These are phyloP conservation scores for Lagenidium giganteum DNA, from an alignment of 352 stramenopile genomes.

Conservation along the genomic window DNA sequence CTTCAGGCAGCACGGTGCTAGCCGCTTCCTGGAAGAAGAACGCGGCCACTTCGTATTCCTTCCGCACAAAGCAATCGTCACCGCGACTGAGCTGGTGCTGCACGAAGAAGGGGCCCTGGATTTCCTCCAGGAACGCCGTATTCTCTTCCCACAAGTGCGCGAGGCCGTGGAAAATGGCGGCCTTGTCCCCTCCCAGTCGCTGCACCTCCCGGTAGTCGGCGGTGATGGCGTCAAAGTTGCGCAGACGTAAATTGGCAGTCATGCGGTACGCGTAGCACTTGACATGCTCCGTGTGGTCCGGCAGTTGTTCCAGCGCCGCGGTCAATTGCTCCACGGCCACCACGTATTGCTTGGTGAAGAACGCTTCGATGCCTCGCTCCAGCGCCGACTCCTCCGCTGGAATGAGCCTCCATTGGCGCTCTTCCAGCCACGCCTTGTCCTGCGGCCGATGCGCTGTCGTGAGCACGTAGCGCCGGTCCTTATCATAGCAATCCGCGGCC, in stretches of 20 bases:
- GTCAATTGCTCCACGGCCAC: conserved; percentile 47
- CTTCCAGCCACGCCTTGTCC: conserved; percentile 22
- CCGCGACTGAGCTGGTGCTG: conserved; percentile 48
- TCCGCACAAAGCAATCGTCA: conserved; percentile 52
- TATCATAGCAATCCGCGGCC: conserved; percentile 41
- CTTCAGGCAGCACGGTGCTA: conserved; percentile 7
- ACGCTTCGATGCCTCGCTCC: conserved; percentile 63
- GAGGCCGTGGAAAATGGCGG: conserved; percentile 68
- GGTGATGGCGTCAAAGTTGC: conserved; percentile 41
- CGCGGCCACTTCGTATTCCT: conserved; percentile 50
- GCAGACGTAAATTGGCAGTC: conserved; percentile 58
- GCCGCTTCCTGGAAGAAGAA: conserved; percentile 45
- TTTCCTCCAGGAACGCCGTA: conserved; percentile 37
- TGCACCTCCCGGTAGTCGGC: conserved; percentile 51
- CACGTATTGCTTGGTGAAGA: conserved; percentile 58
- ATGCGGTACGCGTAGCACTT: conserved; percentile 76
- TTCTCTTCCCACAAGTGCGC: conserved; percentile 67
- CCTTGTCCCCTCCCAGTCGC: conserved; percentile 56
- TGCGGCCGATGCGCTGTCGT: conserved; percentile 22
- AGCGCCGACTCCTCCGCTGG: conserved; percentile 35
- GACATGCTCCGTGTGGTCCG: conserved; percentile 63
- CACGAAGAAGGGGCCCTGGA: conserved; percentile 49
- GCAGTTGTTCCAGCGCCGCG: conserved; percentile 29
- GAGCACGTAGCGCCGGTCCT: conserved; percentile 45
- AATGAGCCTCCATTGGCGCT: conserved; percentile 42